phyloP scores from a whole-genome alignment of 169 alveolate species.

The Eimeria brunetti region DNA sequence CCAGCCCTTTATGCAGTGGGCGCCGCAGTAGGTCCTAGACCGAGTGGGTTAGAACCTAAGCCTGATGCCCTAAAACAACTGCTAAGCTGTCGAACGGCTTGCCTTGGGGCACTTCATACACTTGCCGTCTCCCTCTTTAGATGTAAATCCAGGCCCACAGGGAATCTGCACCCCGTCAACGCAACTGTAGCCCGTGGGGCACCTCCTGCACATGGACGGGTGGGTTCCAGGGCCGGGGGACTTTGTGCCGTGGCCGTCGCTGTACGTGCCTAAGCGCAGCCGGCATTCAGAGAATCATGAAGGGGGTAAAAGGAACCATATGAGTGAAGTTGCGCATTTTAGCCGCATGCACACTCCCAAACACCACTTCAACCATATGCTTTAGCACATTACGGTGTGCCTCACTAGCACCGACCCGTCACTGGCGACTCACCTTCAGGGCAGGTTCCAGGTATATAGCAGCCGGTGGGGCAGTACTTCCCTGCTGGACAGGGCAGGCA shows the following conservation, averaged over 20 bases:
- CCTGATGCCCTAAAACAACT: no score
- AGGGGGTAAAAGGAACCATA: neutral
- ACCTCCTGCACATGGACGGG: conserved; percentile 36
- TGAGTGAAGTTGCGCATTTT: neutral
- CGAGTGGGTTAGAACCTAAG: no score
- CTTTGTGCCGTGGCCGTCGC: conserved; percentile 59
- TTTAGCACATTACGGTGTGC: neutral
- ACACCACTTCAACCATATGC: neutral
- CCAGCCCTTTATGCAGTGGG: neutral
- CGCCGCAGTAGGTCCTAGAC: neutral
- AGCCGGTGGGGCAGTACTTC: conserved; percentile 86
- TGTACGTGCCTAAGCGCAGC: conserved; percentile 4
- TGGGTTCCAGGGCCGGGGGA: conserved; percentile 37
- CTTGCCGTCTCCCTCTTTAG: conserved; percentile 38
- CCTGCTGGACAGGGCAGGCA: conserved; percentile 83
- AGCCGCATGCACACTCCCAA: neutral
- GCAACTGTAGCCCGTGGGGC: conserved; percentile 55
- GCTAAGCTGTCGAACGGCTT: neutral
- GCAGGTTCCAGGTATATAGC: conserved; percentile 80
- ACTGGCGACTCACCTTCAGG: conserved; percentile 67
- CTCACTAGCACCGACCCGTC: neutral
- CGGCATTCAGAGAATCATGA: neutral
- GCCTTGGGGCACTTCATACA: conserved; percentile 38
- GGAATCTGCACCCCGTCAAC: neutral
- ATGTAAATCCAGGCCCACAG: conserved; percentile 21